phyloP scores from a whole-genome alignment of 1,284 basidiomycete species.

The Pterulicium gracile region DNA sequence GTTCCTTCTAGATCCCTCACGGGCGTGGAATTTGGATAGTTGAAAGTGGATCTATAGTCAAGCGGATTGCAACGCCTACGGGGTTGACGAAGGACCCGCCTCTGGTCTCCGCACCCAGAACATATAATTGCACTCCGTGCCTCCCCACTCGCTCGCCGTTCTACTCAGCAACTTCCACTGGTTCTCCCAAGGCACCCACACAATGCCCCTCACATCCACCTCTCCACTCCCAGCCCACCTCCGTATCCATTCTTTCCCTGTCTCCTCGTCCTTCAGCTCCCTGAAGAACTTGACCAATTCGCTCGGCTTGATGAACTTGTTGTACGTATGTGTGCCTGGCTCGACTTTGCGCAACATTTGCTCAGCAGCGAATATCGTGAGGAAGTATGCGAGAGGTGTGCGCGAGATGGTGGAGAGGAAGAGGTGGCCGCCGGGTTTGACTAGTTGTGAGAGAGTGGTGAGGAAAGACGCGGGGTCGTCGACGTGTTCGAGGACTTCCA shows the following conservation, averaged over 20 bases:
- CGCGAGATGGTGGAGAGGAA: conserved; percentile 96
- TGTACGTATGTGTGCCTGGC: conserved; percentile 85
- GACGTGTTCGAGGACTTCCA: conserved; percentile 99
- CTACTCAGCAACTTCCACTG: conserved; percentile 16
- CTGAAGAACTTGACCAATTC: conserved; percentile 86
- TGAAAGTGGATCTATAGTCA: no score
- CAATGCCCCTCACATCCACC: conserved; percentile 74
- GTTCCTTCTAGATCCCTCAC: no score
- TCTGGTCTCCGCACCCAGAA: conserved; percentile 74
- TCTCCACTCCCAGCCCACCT: conserved; percentile 45
- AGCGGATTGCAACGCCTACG: no score
- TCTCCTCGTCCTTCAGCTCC: conserved; percentile 11
- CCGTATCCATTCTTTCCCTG: conserved; percentile 30
- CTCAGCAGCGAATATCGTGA: conserved; percentile 91
- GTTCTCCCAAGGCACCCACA: conserved; percentile 65
- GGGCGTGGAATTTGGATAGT: no score
- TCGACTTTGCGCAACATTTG: conserved; percentile 75
- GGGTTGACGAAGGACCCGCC: no score
- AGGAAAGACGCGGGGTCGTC: conserved; percentile 85
- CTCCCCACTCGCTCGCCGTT: conserved; percentile 47
- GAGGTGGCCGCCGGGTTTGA: conserved; percentile 86
- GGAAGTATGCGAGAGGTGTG: conserved; percentile 80
- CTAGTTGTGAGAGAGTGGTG: conserved; percentile 67
- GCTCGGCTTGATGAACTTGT: conserved; percentile 83
- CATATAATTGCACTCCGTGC: conserved; percentile 69